phyloP scores from a whole-genome alignment of 75 land plant genomes.

The Isoetes taiwanensis region DNA sequence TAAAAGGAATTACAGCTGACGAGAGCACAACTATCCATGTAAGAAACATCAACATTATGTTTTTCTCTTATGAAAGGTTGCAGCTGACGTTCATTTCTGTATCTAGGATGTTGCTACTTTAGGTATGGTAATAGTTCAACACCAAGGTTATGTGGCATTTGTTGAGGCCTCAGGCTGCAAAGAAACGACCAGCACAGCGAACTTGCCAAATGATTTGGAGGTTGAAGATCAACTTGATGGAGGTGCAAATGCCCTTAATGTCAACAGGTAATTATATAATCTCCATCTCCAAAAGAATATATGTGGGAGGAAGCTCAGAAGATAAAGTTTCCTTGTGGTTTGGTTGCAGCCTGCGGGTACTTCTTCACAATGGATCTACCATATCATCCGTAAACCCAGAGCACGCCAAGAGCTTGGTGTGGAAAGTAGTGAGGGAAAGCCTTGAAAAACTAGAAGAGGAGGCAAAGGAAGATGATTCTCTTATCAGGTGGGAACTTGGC shows the following conservation, averaged over 20 bases:
- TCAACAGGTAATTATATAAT: constrained; percentile 68
- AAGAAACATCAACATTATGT: too few species aligned
- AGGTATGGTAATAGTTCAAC: constrained; percentile 56
- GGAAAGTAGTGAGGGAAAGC: constrained; percentile 46
- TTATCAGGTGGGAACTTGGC: constrained; percentile 88
- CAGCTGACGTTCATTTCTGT: too few species aligned
- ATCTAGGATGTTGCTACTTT: constrained; percentile 55
- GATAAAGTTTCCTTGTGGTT: not conserved
- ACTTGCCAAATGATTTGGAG: constrained; percentile 20
- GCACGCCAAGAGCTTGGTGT: constrained; percentile 33
- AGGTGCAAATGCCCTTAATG: constrained; percentile 84
- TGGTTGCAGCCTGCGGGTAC: constrained; percentile 51
- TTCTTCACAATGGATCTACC: constrained; percentile 36
- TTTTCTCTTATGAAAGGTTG: not conserved
- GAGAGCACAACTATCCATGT: constrained; percentile 91
- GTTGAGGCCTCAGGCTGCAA: constrained; percentile 46
- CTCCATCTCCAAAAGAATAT: too few species aligned
- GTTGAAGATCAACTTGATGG: constrained; percentile 71
- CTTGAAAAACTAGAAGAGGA: constrained; percentile 49
- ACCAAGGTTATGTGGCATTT: constrained; percentile 50
- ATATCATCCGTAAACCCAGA: constrained; percentile 36
- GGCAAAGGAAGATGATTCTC: constrained; percentile 7
- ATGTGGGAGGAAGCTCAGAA: not conserved
- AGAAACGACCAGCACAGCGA: not conserved
- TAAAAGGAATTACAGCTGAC: constrained; percentile 90